Base-by-base conservation (phyloP, 2,329 filamentous ascomycete species). In the Paraconiothyrium brasiliense region DNA sequence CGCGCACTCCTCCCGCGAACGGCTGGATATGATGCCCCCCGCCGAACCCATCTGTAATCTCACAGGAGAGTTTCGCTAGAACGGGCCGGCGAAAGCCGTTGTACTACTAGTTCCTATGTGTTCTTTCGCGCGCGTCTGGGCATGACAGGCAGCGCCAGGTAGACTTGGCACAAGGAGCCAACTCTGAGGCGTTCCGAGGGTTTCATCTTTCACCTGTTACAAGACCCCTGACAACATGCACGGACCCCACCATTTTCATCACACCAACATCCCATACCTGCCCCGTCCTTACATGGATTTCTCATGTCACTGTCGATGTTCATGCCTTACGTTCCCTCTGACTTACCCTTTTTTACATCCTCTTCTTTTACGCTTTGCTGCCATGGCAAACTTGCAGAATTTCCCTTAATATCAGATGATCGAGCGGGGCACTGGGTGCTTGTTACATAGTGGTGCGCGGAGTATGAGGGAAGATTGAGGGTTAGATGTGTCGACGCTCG, bases 1-100 rank as follows among this genome's bases (percentile, higher is more conserved):
- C 72, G 50, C 67, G 76, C 11, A 76, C 67, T 52, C 74, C 74
- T 13, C 74, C 73, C 51, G 70, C 66, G 4, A 72, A 73, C 47
- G 76, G 75, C 52, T 78, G 76, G 75, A 76, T 76, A 64, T 76
- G 68, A 75, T 51, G 43, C 30, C 22, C 49, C 10, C 1, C 54
- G 22, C 54, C 27, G 4, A 30, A 6, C 2, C 27, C 27, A 30
- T 30, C 27, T 32, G 32, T 16, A 24, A n/a, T 46, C 24, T 7
- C 43, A 59, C 39, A 54, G 54, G 59, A 51, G 20, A 43, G 55
- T 58, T 58, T 60, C 59, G 62, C 63, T 71, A 70, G 64, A 71
- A 59, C 49, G 61, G 62, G 61, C 58, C 58, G 63, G 60, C 57
- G 58, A 62, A 51, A 68, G 68, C 63, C 69, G 58, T 62, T 72